Conservation (phyloP, 2,329 filamentous ascomycete genomes). For the Cercospora sp. region DNA sequence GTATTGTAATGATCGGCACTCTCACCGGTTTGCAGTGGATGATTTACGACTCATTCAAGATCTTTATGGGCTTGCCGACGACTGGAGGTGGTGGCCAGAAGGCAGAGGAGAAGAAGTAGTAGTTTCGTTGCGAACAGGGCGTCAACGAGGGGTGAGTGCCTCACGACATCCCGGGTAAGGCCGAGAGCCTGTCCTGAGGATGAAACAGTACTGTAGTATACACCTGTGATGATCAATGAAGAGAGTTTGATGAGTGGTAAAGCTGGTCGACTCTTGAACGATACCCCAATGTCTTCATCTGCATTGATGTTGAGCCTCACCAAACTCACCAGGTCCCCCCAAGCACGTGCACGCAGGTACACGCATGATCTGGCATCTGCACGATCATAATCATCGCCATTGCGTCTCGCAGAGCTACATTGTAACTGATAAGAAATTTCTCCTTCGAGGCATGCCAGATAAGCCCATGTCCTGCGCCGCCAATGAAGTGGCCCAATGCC, state of each 20-base stretch:
- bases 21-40: slow-evolving; percentile 77
- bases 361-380: slow-evolving; percentile 1
- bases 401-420: background rate
- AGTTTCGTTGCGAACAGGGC: background rate
- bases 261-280: background rate
- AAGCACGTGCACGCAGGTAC: slow-evolving; percentile 12
- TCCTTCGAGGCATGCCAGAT: background rate
- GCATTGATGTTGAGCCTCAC: background rate
- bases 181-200: background rate
- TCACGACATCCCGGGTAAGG: background rate
- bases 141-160: background rate
- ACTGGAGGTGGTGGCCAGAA: slow-evolving; percentile 61
- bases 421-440: slow-evolving; percentile 3
- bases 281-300: background rate
- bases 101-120: slow-evolving; percentile 21
- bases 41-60: slow-evolving; percentile 58
- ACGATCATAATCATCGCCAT: slow-evolving; percentile 4
- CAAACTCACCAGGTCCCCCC: background rate
- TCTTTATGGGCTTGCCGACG: slow-evolving; percentile 66
- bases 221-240: background rate
- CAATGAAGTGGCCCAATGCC: slow-evolving; percentile 1
- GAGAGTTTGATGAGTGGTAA: background rate
- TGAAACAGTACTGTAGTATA: background rate
- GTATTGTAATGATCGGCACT: slow-evolving; percentile 84
- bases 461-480: background rate